These are phyloP conservation scores for Fusarium siculi DNA, from an alignment of 2,329 filamentous ascomycete genomes.

Conservation along the genomic window DNA sequence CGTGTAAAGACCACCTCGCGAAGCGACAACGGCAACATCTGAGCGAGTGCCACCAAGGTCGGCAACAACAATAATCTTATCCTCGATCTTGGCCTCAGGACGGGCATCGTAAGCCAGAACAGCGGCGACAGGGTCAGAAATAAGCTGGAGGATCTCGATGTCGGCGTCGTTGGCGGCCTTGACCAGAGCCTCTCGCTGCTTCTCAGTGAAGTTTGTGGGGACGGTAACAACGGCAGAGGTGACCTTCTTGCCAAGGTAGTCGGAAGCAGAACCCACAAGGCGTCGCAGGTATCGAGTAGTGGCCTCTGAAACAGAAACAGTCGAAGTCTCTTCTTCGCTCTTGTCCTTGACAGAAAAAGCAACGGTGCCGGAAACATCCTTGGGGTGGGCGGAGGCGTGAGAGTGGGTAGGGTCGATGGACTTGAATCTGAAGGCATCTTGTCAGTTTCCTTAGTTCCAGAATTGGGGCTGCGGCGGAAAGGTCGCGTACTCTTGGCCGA, in stretches of 20 bases:
- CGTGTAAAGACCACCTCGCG: conserved; percentile 95
- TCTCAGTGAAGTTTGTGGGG: conserved; percentile 91
- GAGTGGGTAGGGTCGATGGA: conserved; percentile 95
- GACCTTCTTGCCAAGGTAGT: conserved; percentile 92
- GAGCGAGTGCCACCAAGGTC: conserved; percentile 94
- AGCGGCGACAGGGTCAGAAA: conserved; percentile 89
- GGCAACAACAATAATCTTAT: conserved; percentile 92
- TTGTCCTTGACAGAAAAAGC: conserved; percentile 88
- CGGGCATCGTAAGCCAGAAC: conserved; percentile 92
- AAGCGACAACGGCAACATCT: conserved; percentile 90
- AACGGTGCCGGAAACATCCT: conserved; percentile 76
- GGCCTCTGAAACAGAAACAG: conserved; percentile 81
- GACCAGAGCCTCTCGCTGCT: conserved; percentile 83
- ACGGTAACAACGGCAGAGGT: conserved; percentile 95
- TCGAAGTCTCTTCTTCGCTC: conserved; percentile 70
- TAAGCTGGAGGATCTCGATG: conserved; percentile 90
- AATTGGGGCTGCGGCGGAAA: not conserved
- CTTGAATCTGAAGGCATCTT: conserved; percentile 72
- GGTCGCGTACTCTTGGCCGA: conserved; percentile 84
- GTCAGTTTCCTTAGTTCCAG: conserved; percentile 30
- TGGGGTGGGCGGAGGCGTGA: conserved; percentile 91
- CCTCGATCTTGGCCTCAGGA: conserved; percentile 76
- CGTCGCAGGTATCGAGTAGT: conserved; percentile 86
- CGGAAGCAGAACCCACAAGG: conserved; percentile 83
- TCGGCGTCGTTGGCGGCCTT: conserved; percentile 82